Percentiles rank a stretch among this genome's conserved stretches.
Evolutionary conservation across 345 rosid genomes (phyloP).

Genomic region (Brassica rapa): DNA sequence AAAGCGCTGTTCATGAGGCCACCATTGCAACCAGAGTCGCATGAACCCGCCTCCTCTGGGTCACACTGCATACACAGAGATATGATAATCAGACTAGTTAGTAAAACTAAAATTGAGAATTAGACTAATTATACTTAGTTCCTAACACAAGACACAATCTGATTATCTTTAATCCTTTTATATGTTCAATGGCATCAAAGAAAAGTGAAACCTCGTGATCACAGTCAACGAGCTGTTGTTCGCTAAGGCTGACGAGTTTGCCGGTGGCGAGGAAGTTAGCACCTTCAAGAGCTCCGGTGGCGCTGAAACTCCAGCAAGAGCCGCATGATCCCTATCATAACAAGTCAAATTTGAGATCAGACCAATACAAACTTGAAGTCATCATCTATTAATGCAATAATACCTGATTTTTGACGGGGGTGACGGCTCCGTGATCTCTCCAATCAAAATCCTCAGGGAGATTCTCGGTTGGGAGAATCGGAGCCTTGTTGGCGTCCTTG

Average conservation of each 20-base stretch:
- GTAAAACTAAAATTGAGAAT: too few species aligned
- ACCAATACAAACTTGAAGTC: neutral
- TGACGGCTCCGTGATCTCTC: conserved; percentile 94
- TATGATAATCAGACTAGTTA: too few species aligned
- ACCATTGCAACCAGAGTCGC: neutral
- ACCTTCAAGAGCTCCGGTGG: conserved; percentile 97
- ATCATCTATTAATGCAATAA: too few species aligned
- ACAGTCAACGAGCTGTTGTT: conserved; percentile 99
- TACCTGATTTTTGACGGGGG: conserved; percentile 80
- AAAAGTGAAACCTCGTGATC: conserved; percentile 78
- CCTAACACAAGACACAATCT: too few species aligned
- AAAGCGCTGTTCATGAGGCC: neutral
- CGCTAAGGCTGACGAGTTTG: conserved; percentile 90
- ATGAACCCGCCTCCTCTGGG: neutral
- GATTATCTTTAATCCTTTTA: neutral
- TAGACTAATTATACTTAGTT: too few species aligned
- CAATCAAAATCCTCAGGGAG: conserved; percentile 89
- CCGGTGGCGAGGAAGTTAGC: conserved; percentile 91
- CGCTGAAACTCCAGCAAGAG: conserved; percentile 97
- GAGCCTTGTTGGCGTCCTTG: conserved; percentile 76
- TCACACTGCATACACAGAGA: neutral
- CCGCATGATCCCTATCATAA: conserved; percentile 83
- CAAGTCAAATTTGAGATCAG: too few species aligned
- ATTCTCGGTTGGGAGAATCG: conserved; percentile 72
- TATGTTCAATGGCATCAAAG: too few species aligned